These are phyloP conservation scores for Babesia ovis DNA, from an alignment of 169 alveolate genomes.

Conservation along the genomic window DNA sequence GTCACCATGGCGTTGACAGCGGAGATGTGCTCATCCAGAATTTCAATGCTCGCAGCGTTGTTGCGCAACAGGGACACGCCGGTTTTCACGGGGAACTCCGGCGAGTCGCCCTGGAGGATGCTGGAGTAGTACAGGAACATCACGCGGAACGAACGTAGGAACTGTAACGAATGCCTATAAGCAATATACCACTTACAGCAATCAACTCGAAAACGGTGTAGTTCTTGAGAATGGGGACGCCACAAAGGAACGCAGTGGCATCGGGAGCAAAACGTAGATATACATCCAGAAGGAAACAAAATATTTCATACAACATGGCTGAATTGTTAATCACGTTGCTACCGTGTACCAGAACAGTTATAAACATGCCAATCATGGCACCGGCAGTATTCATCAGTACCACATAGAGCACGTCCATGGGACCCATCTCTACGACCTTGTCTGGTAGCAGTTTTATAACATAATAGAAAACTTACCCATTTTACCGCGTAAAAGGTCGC, in stretches of 20 bases:
- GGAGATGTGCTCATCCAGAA: constrained; percentile 22
- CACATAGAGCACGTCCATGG: constrained; percentile 46
- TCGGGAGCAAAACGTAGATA: constrained; percentile 48
- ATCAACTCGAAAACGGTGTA: constrained; percentile 54
- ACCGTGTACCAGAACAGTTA: constrained; percentile 34
- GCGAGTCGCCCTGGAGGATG: constrained; percentile 13
- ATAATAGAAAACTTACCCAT: constrained; percentile 5
- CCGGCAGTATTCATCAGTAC: constrained; percentile 29
- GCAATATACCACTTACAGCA: constrained; percentile 15
- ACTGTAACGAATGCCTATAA: constrained; percentile 3
- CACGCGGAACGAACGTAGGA: constrained; percentile 39
- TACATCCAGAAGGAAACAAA: constrained; percentile 43
- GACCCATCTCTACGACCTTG: constrained; percentile 15
- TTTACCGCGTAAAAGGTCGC: constrained; percentile 21
- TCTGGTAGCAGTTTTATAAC: not conserved
- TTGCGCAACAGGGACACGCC: constrained; percentile 27
- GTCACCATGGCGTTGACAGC: not conserved
- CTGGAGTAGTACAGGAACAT: constrained; percentile 51
- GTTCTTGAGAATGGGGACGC: constrained; percentile 38
- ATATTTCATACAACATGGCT: constrained; percentile 40
- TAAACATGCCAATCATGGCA: constrained; percentile 22
- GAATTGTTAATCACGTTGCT: constrained; percentile 22
- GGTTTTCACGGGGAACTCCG: not conserved
- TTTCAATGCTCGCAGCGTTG: constrained; percentile 23
- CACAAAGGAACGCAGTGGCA: constrained; percentile 16